Evolutionary conservation across 2,329 filamentous ascomycete species (phyloP), one percentile per base, ranked within the genome.

Genomic region (Fusarium sterilihyphosum): DNA sequence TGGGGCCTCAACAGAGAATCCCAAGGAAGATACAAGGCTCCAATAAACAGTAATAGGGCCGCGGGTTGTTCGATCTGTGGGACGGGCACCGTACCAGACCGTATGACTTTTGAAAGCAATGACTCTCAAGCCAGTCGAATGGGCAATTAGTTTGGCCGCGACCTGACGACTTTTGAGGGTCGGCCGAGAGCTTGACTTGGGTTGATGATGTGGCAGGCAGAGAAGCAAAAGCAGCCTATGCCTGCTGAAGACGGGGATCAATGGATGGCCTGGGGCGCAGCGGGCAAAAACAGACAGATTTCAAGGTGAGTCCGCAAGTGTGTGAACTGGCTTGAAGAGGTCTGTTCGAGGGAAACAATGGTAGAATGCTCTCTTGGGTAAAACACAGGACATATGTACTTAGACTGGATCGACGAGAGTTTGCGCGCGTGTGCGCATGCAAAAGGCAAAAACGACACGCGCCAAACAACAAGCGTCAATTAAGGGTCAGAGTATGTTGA

Each of bases 21-120:
- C 52, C 43, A 64, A 59, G 49, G 47, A 71, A 64, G 61, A 71
- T 53, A 66, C 66, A 69, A 61, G 63, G 65, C 49, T 59, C 70
- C 67, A 60, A 61, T 22, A 58, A 70, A 46, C 43, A 57, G 44
- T 58, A 71, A 63, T 57, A 71, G 67, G 53, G 54, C 66, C 61
- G 46, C 65, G 61, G 64, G 61, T 72, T 74, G 73, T 68, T 67
- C 66, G 75, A 74, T 71, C 64, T 70, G 72, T 78, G 76, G 75
- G 75, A 78, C 75, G 73, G 73, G 59, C 58, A 77, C 76, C 75
- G 75, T 78, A 77, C 70, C 70, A 72, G 58, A 78, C 76, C 76
- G 76, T 78, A 78, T 78, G 76, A 78, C 76, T 78, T 74, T 78
- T 40, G 61, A 67, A 56, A 63, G 65, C 63, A 73, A 76, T 75